These are phyloP conservation scores for Zymoseptoria tritici DNA, from an alignment of 2,329 filamentous ascomycete genomes.

Conservation along the genomic window DNA sequence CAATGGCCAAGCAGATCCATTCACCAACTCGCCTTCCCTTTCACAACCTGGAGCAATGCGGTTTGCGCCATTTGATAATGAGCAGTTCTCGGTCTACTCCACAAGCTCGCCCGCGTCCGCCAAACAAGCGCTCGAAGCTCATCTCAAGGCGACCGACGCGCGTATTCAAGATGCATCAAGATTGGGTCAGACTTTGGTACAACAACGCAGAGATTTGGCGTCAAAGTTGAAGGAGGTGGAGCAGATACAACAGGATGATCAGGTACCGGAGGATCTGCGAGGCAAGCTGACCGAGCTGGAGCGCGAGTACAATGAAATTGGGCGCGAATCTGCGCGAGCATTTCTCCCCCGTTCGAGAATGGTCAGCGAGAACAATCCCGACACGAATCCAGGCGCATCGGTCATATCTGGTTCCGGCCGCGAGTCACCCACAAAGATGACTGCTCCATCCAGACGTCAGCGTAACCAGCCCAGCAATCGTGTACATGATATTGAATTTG, in stretches of 20 bases:
- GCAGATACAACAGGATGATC: conserved; percentile 54
- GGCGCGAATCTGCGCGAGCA: conserved; percentile 78
- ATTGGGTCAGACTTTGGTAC: conserved; percentile 76
- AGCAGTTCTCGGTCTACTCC: conserved; percentile 70
- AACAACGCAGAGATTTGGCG: conserved; percentile 76
- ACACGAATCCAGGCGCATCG: conserved; percentile 27
- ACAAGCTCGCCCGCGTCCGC: conserved; percentile 74
- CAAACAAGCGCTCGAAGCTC: conserved; percentile 80
- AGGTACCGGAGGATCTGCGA: conserved; percentile 75
- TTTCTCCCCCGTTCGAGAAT: conserved; percentile 66
- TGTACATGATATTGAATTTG: conserved; percentile 94
- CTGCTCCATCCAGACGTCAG: conserved; percentile 69
- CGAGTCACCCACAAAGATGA: conserved; percentile 81
- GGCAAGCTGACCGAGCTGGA: conserved; percentile 80
- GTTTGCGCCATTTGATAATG: conserved; percentile 72
- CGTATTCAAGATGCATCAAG: conserved; percentile 86
- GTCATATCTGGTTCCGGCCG: conserved; percentile 74
- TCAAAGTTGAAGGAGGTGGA: conserved; percentile 81
- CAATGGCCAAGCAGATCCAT: conserved; percentile 37
- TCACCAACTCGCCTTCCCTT: conserved; percentile 31
- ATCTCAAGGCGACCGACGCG: conserved; percentile 85
- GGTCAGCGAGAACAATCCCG: conserved; percentile 14
- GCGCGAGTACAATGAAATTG: conserved; percentile 90
- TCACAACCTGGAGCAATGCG: conserved; percentile 46
- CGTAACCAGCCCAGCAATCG: conserved; percentile 83